Evolutionary conservation across 140 eudicot species (phyloP).

Genomic region (Stevia rebaudiana): DNA sequence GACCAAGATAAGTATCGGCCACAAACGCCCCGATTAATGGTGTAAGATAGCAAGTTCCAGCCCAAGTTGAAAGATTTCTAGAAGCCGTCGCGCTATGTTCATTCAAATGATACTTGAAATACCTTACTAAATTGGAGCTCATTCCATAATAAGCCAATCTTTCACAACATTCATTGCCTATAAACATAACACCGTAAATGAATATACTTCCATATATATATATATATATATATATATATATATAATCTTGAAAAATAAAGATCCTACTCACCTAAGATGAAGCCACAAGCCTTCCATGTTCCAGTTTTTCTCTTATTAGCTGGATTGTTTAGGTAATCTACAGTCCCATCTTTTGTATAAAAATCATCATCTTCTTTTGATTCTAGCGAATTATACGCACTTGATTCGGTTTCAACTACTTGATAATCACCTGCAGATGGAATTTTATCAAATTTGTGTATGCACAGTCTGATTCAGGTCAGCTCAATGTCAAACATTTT

Average conservation of each 20-base stretch:
- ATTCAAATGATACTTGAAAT: constrained; percentile 36
- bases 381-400: constrained; percentile 27
- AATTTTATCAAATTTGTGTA: neutral
- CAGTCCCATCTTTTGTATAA: constrained; percentile 59
- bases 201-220: neutral
- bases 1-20: constrained; percentile 54
- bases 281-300: constrained; percentile 63
- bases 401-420: constrained; percentile 27
- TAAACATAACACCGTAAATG: neutral
- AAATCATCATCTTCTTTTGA: constrained; percentile 32
- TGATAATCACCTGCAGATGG: constrained; percentile 16
- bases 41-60: constrained; percentile 57
- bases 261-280: constrained; percentile 46
- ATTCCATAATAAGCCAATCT: constrained; percentile 54
- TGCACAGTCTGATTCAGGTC: neutral
- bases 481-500: neutral
- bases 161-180: constrained; percentile 58
- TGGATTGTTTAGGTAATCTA: constrained; percentile 47
- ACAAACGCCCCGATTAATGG: constrained; percentile 54
- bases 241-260: neutral
- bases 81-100: constrained; percentile 44
- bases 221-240: no score
- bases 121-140: constrained; percentile 48
- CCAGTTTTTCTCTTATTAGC: constrained; percentile 58
- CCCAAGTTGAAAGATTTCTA: constrained; percentile 48